Evolutionary conservation across 2,329 filamentous ascomycete species (phyloP).

Genomic region (Cladobotryum mycophilum): DNA sequence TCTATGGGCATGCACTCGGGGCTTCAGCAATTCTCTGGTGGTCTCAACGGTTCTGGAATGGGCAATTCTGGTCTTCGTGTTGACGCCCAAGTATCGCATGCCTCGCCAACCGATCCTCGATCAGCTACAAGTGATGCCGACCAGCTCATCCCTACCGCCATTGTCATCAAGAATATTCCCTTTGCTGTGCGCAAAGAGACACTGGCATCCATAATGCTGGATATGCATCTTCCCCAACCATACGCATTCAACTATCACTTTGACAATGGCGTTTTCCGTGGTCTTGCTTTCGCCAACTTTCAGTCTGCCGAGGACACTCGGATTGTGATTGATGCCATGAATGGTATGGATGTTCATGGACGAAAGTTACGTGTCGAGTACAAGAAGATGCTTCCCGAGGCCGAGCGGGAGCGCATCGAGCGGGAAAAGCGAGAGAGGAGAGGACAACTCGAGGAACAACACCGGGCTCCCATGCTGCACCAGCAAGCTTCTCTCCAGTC

Average conservation of each 20-base stretch:
- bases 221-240: constrained; percentile 85
- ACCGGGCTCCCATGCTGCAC: constrained; percentile 71
- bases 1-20: constrained; percentile 36
- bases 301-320: constrained; percentile 92
- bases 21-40: constrained; percentile 29
- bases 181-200: constrained; percentile 98
- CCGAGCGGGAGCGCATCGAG: constrained; percentile 92
- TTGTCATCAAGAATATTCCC: constrained; percentile 99
- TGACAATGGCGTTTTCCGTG: constrained; percentile 93
- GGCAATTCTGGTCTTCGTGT: constrained; percentile 38
- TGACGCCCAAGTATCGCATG: constrained; percentile 34
- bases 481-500: constrained; percentile 84
- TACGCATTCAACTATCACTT: constrained; percentile 99
- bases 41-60: constrained; percentile 31
- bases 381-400: constrained; percentile 97
- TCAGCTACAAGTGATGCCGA: constrained; percentile 54
- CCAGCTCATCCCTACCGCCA: constrained; percentile 94
- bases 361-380: constrained; percentile 94
- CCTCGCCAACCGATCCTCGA: constrained; percentile 35
- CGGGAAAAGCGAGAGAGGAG: constrained; percentile 93
- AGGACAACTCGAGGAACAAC: constrained; percentile 94
- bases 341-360: constrained; percentile 91
- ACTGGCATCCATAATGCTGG: constrained; percentile 86
- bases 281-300: constrained; percentile 96
- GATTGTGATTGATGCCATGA: constrained; percentile 86